These are phyloP conservation scores for Suillus americanus DNA, from an alignment of 768 basidiomycete genomes.

Conservation along the genomic window DNA sequence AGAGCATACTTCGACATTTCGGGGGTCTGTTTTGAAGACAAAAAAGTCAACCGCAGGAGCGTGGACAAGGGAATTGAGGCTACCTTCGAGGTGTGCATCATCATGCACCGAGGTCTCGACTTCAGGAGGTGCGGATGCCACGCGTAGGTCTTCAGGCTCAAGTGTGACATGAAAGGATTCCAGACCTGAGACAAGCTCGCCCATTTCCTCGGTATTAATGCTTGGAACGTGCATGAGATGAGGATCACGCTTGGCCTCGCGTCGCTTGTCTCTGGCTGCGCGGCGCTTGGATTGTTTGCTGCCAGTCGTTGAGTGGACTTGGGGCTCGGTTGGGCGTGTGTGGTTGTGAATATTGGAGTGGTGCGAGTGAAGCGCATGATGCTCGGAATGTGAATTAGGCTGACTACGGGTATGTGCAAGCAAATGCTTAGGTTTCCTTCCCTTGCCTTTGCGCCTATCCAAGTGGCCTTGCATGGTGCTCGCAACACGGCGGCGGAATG, in stretches of 20 bases:
- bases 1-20: not conserved
- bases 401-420: conserved; percentile 21
- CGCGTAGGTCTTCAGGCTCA: conserved; percentile 14
- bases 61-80: not conserved
- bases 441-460: conserved; percentile 20
- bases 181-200: conserved; percentile 30
- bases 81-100: conserved; percentile 2
- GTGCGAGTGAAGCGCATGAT: conserved; percentile 1
- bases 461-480: conserved; percentile 15
- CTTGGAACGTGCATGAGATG: conserved; percentile 20
- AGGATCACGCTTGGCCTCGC: conserved; percentile 42
- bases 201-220: not conserved
- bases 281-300: conserved; percentile 37
- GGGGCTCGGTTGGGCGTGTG: not conserved
- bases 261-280: conserved; percentile 48
- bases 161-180: conserved; percentile 35
- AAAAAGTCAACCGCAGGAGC: not conserved
- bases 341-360: not conserved
- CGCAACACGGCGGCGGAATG: conserved; percentile 48
- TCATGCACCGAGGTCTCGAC: conserved; percentile 23
- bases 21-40: not conserved
- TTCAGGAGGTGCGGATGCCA: conserved; percentile 11
- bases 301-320: conserved; percentile 10
- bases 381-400: conserved; percentile 7
- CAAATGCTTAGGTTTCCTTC: conserved; percentile 33